phyloP scores from a whole-genome alignment of 208 protist genomes.

The Sergeia podlipaevii region DNA sequence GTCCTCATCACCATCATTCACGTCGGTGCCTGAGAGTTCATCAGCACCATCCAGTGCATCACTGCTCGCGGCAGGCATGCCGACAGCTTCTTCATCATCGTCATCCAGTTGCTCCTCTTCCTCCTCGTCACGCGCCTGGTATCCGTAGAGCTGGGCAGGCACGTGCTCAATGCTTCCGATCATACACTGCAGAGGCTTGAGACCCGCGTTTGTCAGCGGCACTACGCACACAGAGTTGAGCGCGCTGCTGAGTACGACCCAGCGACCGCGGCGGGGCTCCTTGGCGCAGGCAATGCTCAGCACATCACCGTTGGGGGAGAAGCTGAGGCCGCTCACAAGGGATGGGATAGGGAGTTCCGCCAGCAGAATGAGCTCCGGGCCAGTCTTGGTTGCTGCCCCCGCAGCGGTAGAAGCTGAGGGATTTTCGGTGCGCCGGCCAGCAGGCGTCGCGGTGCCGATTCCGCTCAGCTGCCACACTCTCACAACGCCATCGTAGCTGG shows the following conservation, averaged over 20 bases:
- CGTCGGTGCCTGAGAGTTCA: constrained; percentile 10
- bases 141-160: constrained; percentile 67
- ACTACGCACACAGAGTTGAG: constrained; percentile 75
- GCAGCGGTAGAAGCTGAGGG: neutral
- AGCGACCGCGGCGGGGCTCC: constrained; percentile 80
- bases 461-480: constrained; percentile 66
- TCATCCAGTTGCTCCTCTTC: constrained; percentile 20
- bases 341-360: constrained; percentile 64
- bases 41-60: neutral
- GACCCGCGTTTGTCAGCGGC: constrained; percentile 45
- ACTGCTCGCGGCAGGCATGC: neutral
- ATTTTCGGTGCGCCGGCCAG: constrained; percentile 1
- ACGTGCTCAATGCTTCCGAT: constrained; percentile 60
- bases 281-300: constrained; percentile 65
- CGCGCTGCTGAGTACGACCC: constrained; percentile 70
- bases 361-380: constrained; percentile 39
- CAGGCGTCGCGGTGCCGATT: constrained; percentile 13
- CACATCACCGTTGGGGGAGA: constrained; percentile 42
- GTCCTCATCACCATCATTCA: constrained; percentile 13
- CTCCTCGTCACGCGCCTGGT: constrained; percentile 25
- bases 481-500: constrained; percentile 87
- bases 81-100: neutral
- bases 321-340: constrained; percentile 72
- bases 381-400: neutral
- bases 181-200: constrained; percentile 14